phyloP scores from a whole-genome alignment of 2,329 filamentous ascomycete species.

The Hypoxylon sp. region DNA sequence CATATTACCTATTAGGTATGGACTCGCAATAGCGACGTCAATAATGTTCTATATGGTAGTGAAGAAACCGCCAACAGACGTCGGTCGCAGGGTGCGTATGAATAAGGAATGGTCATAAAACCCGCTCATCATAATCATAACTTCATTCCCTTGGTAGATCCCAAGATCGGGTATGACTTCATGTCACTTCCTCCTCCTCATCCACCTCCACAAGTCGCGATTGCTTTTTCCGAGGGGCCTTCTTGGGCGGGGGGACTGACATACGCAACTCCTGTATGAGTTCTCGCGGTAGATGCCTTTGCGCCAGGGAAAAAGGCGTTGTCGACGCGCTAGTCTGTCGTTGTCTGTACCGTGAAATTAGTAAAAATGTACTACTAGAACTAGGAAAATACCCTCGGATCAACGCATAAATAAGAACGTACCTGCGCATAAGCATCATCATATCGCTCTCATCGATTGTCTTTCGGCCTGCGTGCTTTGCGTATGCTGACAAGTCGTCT shows the following conservation, averaged over 20 bases:
- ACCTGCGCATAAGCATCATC: constrained; percentile 84
- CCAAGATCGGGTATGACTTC: constrained; percentile 16
- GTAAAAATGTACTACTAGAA: constrained; percentile 30
- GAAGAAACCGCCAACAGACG: constrained; percentile 81
- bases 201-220: constrained; percentile 51
- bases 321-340: constrained; percentile 74
- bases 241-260: constrained; percentile 63
- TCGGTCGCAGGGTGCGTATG: constrained; percentile 76
- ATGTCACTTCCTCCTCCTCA: constrained; percentile 51
- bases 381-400: constrained; percentile 20
- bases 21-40: constrained; percentile 81
- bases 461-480: constrained; percentile 81
- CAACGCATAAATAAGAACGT: constrained; percentile 49
- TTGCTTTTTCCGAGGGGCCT: constrained; percentile 53
- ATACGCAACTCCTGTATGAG: constrained; percentile 83
- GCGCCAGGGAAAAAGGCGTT: constrained; percentile 87
- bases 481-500: constrained; percentile 81
- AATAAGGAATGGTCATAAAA: constrained; percentile 75
- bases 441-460: constrained; percentile 88
- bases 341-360: constrained; percentile 65
- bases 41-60: constrained; percentile 98
- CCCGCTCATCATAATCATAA: constrained; percentile 13
- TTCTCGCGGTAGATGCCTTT: constrained; percentile 82
- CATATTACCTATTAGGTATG: constrained; percentile 71
- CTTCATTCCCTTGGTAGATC: not conserved